A percentile compares a stretch with the other conserved stretches of the same genome.
Conservation (phyloP, 106 monocot genomes). For the Xerophyta viscosa region DNA sequence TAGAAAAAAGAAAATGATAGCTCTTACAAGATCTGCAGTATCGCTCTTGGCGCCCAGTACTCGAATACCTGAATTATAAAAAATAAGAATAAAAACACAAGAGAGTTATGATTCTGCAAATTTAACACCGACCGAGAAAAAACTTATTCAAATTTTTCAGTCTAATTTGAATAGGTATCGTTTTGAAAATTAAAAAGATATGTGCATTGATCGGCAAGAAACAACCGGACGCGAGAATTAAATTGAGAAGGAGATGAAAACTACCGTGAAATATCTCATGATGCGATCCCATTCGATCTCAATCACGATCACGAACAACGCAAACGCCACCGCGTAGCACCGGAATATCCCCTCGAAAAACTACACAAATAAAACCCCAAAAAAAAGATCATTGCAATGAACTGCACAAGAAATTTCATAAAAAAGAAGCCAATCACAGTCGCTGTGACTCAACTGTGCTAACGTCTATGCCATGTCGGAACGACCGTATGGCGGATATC, state of each 20-base stretch:
- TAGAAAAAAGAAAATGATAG: not conserved
- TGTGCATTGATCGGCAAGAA: no score
- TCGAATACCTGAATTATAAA: constrained; percentile 53
- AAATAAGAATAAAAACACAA: no score
- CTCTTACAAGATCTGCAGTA: constrained; percentile 98
- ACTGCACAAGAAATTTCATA: no score
- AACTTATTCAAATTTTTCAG: no score
- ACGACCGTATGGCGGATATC: constrained; percentile 66
- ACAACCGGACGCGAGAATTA: not conserved
- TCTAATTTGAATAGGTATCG: no score
- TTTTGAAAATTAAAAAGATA: not conserved
- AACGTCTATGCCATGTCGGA: constrained; percentile 57
- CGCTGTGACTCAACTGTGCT: not conserved
- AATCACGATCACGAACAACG: constrained; percentile 59
- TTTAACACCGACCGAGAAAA: no score
- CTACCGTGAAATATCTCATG: constrained; percentile 52
- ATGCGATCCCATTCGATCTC: constrained; percentile 91
- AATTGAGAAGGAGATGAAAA: not conserved
- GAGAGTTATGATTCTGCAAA: no score
- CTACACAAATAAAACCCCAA: constrained; percentile 12
- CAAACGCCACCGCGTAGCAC: constrained; percentile 81
- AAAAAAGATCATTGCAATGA: not conserved
- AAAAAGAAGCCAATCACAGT: no score
- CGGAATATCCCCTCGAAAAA: constrained; percentile 90
- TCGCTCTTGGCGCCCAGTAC: constrained; percentile 86